Evolutionary conservation across 2,329 filamentous ascomycete species (phyloP).

Genomic region (Colletotrichum lini): DNA sequence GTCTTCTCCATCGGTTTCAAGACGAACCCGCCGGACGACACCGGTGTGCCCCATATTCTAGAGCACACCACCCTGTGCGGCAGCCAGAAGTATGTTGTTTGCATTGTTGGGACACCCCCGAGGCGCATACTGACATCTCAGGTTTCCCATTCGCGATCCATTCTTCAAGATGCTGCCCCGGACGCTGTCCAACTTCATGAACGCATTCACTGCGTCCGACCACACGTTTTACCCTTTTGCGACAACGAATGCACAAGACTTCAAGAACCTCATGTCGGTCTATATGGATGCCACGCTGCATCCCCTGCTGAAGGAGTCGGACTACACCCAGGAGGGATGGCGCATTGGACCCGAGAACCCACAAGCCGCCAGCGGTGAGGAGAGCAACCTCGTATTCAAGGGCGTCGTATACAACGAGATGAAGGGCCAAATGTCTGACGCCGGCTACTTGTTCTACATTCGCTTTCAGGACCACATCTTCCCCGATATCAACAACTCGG

Average conservation of each 20-base stretch:
- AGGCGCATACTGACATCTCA: conserved; percentile 51
- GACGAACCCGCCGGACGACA: conserved; percentile 97
- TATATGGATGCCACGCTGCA: conserved; percentile 96
- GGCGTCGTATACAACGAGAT: conserved; percentile 99
- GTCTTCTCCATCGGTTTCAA: conserved; percentile 99
- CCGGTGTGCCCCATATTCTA: conserved; percentile 95
- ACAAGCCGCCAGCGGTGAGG: conserved; percentile 67
- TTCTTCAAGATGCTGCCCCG: conserved; percentile 99
- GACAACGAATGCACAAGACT: conserved; percentile 95
- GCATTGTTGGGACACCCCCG: background rate
- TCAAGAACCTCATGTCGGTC: conserved; percentile 94
- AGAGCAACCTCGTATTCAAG: conserved; percentile 89
- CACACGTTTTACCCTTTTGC: conserved; percentile 99
- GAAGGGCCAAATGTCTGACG: conserved; percentile 99
- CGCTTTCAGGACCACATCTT: conserved; percentile 95
- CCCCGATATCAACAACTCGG: conserved; percentile 95
- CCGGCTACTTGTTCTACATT: conserved; percentile 96
- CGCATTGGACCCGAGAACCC: conserved; percentile 94
- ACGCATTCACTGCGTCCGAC: conserved; percentile 95
- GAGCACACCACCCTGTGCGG: conserved; percentile 98
- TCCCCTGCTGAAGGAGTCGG: conserved; percentile 88
- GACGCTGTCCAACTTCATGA: conserved; percentile 99
- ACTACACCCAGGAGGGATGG: conserved; percentile 98
- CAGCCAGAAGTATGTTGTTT: conserved; percentile 81
- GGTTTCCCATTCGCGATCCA: conserved; percentile 96